Evolutionary conservation across 306 rosid species (phyloP), one percentile per base, ranked within the genome.

Genomic region (Mimosa bimucronata): DNA sequence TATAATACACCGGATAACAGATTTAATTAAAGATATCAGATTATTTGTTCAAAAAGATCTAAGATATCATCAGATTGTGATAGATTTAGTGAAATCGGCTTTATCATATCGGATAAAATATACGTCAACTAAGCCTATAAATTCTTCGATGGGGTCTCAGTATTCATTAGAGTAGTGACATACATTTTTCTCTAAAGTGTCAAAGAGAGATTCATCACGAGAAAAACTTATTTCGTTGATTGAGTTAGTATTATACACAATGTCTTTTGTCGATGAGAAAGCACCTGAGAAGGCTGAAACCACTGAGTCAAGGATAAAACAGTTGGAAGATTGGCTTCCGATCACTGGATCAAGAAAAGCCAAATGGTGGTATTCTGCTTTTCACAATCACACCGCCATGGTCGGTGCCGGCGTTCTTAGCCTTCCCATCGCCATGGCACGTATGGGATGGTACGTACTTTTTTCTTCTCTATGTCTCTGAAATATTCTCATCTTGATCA

Each of bases 351-450:
- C 94, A 0, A 82, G 98, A 52, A 85, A 89, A 25, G 98, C 94
- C 4, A 94, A 94, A 85, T 94, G 98, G 98, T 90, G 97, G 98
- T 92, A 86, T 70, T 91, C 98, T 0, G 93, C 98, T 61, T 94
- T 90, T 79, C 98, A 94, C 85, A 94, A 94, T 66, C 89, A 91
- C 86, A 94, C 98, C 0, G 97, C 98, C 82, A 94, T 92, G 98
- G 98, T 92, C 9, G 98, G 98, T 2, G 98, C 98, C 0, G 98
- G 98, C 1, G 97, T 94, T 37, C 98, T 94, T 55, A 86, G 88
- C 50, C 97, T 94, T 73, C 98, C 98, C 57, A 92, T 75, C 41
- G 98, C 98, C 80, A 82, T 94, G 97, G 30, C 98, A 0, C 80
- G 86, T 55, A 89, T 92, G 42, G 98, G 98, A 70, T 94, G 97